Evolutionary conservation across 441 rosid genomes (phyloP).

Genomic region (Gossypium laxum): DNA sequence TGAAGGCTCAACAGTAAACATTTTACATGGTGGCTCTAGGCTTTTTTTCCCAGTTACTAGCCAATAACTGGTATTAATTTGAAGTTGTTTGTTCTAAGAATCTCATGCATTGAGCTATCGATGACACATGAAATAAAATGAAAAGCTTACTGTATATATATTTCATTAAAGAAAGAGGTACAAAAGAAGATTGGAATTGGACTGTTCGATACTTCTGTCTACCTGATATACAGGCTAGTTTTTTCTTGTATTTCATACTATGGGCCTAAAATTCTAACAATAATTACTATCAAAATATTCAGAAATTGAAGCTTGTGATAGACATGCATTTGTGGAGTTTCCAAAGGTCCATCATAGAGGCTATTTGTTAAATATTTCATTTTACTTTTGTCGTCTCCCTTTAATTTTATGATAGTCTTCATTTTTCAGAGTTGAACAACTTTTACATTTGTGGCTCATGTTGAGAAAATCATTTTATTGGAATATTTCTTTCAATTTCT

Average conservation of each 20-base stretch:
- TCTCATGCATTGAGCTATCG: neutral
- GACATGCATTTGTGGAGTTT: neutral
- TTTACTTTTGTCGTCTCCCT: neutral
- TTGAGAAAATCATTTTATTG: slow-evolving; percentile 3
- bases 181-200: neutral
- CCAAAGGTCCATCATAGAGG: neutral
- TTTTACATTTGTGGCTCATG: neutral
- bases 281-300: neutral
- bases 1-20: neutral
- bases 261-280: neutral
- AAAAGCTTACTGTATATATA: neutral
- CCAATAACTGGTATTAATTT: neutral
- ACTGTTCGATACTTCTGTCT: neutral
- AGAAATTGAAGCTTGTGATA: neutral
- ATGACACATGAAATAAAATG: neutral
- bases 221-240: neutral
- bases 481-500: slow-evolving; percentile 11
- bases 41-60: neutral
- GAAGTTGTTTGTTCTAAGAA: neutral
- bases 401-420: neutral
- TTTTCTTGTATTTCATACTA: neutral
- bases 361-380: neutral
- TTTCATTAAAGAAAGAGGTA: neutral
- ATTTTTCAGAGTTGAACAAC: neutral
- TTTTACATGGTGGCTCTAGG: neutral